Percentiles rank a stretch among this genome's conserved stretches.
Conservation (phyloP, 768 basidiomycete species). For the Suillus discolor region DNA sequence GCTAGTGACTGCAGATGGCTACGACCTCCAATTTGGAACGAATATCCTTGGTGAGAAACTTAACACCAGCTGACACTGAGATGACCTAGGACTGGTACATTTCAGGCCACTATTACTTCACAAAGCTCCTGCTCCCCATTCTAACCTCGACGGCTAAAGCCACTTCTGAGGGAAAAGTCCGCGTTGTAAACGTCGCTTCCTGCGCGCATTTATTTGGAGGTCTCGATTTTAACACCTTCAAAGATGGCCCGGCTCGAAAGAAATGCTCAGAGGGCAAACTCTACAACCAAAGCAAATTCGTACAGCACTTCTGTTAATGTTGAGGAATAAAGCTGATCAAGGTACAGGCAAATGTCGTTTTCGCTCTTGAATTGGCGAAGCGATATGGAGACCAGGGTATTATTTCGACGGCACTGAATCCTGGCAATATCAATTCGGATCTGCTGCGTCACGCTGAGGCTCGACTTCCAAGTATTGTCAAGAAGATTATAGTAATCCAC, state of each 20-base stretch:
- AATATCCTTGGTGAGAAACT: conserved; percentile 49
- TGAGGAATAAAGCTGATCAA: not conserved
- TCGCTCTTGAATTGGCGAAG: conserved; percentile 47
- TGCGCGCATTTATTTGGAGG: conserved; percentile 33
- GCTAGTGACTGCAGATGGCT: conserved; percentile 46
- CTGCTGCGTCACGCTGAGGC: conserved; percentile 26
- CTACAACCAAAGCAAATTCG: conserved; percentile 49
- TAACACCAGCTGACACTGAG: not conserved
- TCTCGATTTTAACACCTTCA: conserved; percentile 45
- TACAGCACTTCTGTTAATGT: conserved; percentile 27
- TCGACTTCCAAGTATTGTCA: conserved; percentile 7
- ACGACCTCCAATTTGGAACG: conserved; percentile 59
- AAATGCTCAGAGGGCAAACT: conserved; percentile 19
- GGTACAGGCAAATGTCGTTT: conserved; percentile 45
- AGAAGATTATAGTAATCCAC: conserved; percentile 17
- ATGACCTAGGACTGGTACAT: not conserved
- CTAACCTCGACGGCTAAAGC: conserved; percentile 42
- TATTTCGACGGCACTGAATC: conserved; percentile 47
- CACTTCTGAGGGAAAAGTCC: conserved; percentile 43
- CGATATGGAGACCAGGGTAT: conserved; percentile 50
- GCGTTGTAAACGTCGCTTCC: conserved; percentile 52
- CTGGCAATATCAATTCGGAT: conserved; percentile 42
- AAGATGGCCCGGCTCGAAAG: conserved; percentile 35
- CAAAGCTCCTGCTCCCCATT: conserved; percentile 51
- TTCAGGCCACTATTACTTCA: conserved; percentile 63